Percentiles rank a stretch among this genome's conserved stretches.
Evolutionary conservation across 75 land plant genomes (phyloP).

Genomic region (Larix kaempferi): DNA sequence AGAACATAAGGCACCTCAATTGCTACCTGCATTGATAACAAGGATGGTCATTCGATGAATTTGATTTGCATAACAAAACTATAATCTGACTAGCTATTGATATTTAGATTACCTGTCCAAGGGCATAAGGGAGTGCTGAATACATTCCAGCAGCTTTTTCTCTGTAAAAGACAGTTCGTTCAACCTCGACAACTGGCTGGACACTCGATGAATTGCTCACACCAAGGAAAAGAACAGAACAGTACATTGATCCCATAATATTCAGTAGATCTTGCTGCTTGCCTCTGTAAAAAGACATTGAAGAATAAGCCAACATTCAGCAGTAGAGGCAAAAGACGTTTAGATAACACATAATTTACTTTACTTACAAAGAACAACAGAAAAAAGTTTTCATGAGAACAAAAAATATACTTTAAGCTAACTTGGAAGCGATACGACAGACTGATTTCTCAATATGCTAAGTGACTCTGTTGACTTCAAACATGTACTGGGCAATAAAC

Average conservation of each 20-base stretch:
- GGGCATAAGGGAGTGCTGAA: constrained; percentile 78
- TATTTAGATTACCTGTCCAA: constrained; percentile 59
- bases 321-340: neutral
- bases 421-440: neutral
- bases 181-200: constrained; percentile 73
- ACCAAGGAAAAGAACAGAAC: constrained; percentile 73
- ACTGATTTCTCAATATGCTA: constrained; percentile 20
- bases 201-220: constrained; percentile 61
- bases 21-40: constrained; percentile 21
- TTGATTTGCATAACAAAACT: neutral
- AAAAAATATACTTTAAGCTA: neutral
- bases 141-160: constrained; percentile 90
- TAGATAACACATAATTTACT: neutral
- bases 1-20: constrained; percentile 37
- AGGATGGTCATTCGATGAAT: neutral
- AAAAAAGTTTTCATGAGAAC: too few species aligned
- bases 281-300: constrained; percentile 69
- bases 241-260: constrained; percentile 78
- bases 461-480: neutral
- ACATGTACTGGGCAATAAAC: constrained; percentile 18
- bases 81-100: too few species aligned
- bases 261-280: constrained; percentile 50
- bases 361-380: neutral
- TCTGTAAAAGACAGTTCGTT: constrained; percentile 81
- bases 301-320: too few species aligned